Evolutionary conservation across 2,329 filamentous ascomycete species (phyloP).

Genomic region (Emmonsia crescens): DNA sequence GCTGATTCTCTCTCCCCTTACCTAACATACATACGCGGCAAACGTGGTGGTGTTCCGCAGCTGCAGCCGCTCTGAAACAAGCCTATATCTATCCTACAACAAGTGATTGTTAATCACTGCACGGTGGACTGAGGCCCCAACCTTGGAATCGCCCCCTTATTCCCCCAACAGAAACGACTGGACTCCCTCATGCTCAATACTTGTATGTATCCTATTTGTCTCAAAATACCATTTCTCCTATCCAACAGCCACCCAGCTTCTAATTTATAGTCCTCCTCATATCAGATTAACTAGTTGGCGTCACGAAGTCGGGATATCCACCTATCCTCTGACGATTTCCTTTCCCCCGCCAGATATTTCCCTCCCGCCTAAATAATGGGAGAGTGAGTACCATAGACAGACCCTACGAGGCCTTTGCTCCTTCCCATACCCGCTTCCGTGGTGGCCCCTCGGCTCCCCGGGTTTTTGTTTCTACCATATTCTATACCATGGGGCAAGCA

Average conservation of each 20-base stretch:
- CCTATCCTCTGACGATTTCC: background rate
- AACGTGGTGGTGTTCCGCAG: background rate
- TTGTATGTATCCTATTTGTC: conserved; percentile 4
- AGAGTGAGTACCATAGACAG: background rate
- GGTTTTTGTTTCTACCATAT: background rate
- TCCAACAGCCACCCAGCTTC: background rate
- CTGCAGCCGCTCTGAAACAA: conserved; percentile 1
- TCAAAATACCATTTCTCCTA: background rate
- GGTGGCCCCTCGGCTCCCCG: conserved; percentile 1
- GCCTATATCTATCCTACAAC: background rate
- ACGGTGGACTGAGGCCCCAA: background rate
- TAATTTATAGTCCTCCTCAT: too few species aligned
- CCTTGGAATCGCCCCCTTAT: background rate
- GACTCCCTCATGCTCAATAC: background rate
- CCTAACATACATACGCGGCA: too few species aligned
- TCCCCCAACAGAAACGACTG: background rate
- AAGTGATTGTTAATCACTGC: conserved; percentile 1
- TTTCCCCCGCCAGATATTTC: background rate
- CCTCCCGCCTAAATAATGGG: conserved; percentile 1
- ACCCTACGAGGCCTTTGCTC: conserved; percentile 3
- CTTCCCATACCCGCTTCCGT: conserved; percentile 13
- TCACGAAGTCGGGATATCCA: background rate
- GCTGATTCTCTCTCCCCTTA: background rate
- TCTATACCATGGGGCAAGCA: conserved; percentile 35
- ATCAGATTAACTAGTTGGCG: background rate